Evolutionary conservation across 345 rosid species (phyloP).

Genomic region (Trapa incisa): DNA sequence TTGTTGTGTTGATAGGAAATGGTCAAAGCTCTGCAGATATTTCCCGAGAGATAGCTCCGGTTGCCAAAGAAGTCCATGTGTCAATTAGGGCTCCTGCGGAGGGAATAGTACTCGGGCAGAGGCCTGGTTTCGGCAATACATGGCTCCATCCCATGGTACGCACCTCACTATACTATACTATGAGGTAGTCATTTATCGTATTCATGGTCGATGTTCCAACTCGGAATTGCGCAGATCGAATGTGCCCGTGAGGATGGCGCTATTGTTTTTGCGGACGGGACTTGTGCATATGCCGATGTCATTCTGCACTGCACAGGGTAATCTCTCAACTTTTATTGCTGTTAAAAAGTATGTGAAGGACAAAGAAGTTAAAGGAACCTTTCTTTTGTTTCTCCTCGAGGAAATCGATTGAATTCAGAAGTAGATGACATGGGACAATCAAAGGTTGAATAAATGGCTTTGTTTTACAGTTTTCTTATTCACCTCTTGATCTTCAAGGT

Average conservation of each 20-base stretch:
- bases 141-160: conserved; percentile 85
- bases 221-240: conserved; percentile 38
- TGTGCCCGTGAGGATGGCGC: conserved; percentile 45
- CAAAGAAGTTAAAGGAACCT: not conserved
- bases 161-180: not conserved
- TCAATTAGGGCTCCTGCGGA: no score
- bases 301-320: conserved; percentile 87
- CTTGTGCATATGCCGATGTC: conserved; percentile 30
- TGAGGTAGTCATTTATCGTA: no score
- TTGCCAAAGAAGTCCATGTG: no score
- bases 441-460: not conserved
- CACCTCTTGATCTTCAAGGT: conserved; percentile 27
- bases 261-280: conserved; percentile 47
- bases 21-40: no score
- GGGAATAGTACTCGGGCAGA: no score
- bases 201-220: not conserved
- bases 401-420: no score
- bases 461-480: not conserved
- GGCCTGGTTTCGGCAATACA: conserved; percentile 17
- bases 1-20: no score
- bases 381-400: not conserved
- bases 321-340: not conserved
- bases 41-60: no score
- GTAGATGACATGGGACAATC: not conserved
- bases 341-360: not conserved